Base-by-base conservation (phyloP, 2,329 filamentous ascomycete species). In the Endoconidiophora laricicola region DNA sequence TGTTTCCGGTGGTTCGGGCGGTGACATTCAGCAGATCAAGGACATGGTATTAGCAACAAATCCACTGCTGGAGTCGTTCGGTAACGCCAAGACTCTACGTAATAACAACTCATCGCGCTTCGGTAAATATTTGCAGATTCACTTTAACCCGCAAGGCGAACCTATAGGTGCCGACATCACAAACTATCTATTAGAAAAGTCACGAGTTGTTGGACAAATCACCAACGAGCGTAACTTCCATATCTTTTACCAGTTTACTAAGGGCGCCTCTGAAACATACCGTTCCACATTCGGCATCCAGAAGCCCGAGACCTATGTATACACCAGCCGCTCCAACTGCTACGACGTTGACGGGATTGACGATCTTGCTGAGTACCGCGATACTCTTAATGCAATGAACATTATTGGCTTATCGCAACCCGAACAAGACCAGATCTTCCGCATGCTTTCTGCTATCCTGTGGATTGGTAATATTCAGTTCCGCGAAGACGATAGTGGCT, bases 1-100 rank as follows among this genome's bases (percentile, higher is more conserved):
- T 63, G 90, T 96, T 6, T 96, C 91, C 1, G 88, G 87, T 40
- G 86, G 87, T 56, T 70, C 71, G 57, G 81, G 86, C 57, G 83
- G 83, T 52, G 86, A 88, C 48, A 95, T 96, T 62, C 83, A 96
- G 66, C 78, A 94, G 66, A 94, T 91, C 64, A 98, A 96, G 72
- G 88, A 98, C 67, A 98, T 96, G 90, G 90, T 96, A 65, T 76
- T 96, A 66, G 91, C 91, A 62, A 98, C 91, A 54, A 98, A 98
- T 66, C 91, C 91, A 45, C 69, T 98, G 57, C 78, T 98, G 18
- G 91, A 98, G 66, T 95, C 90, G 1, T 98, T 98, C 60, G 91
- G 91, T 61, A 98, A 96, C 63, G 91, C 91, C 55, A 98, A 98
- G 70, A 98, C 91, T 6, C 69, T 98, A 62, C 78, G 91, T 58